These are phyloP conservation scores for Colletotrichum sidae DNA, from an alignment of 2,329 filamentous ascomycete genomes.

Conservation along the genomic window DNA sequence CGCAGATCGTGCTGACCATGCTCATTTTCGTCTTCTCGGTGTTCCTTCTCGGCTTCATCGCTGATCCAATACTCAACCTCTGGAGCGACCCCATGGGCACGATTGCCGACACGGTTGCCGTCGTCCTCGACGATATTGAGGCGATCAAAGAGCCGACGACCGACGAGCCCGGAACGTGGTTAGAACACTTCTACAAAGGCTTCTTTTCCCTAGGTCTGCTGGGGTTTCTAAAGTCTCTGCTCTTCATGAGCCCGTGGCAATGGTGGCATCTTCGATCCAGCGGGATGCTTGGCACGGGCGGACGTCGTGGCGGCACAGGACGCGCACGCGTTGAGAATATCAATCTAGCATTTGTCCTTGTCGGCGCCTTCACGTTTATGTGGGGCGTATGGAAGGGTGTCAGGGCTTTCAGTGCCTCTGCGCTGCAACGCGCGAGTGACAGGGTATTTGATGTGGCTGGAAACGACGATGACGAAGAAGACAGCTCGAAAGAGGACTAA, in stretches of 20 bases:
- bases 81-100: slow-evolving; percentile 83
- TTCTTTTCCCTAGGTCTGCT: slow-evolving; percentile 89
- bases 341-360: slow-evolving; percentile 80
- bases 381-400: slow-evolving; percentile 88
- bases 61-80: slow-evolving; percentile 90
- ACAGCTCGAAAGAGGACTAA: slow-evolving; percentile 50
- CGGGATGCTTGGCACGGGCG: slow-evolving; percentile 64
- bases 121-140: slow-evolving; percentile 55
- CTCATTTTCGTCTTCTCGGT: slow-evolving; percentile 77
- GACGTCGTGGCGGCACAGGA: slow-evolving; percentile 71
- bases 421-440: slow-evolving; percentile 83
- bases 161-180: slow-evolving; percentile 72
- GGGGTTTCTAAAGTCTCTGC: slow-evolving; percentile 83
- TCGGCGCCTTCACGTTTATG: slow-evolving; percentile 85
- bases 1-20: slow-evolving; percentile 78
- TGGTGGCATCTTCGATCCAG: slow-evolving; percentile 79
- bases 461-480: slow-evolving; percentile 67
- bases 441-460: slow-evolving; percentile 84
- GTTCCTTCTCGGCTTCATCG: slow-evolving; percentile 89
- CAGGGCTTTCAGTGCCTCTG: slow-evolving; percentile 75
- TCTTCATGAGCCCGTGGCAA: slow-evolving; percentile 80
- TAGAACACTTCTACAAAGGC: slow-evolving; percentile 88
- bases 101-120: slow-evolving; percentile 63
- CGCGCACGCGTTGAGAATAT: slow-evolving; percentile 83
- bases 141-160: slow-evolving; percentile 44